Base-by-base conservation (phyloP, 2,329 filamentous ascomycete genomes). In the Parafenestella ontariensis region DNA sequence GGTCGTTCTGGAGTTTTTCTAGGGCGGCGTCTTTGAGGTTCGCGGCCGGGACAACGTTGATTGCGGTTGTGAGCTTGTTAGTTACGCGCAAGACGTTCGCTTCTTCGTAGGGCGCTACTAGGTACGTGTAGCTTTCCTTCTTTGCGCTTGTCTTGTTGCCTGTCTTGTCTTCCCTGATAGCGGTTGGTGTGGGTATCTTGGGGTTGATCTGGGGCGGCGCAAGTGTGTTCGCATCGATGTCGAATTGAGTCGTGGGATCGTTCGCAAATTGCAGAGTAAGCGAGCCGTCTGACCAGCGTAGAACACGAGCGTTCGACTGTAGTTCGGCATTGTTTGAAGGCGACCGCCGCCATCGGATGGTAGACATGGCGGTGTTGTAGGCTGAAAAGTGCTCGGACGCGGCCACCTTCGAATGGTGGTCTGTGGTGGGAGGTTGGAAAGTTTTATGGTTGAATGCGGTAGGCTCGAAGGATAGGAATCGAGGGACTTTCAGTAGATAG, bases 241-340 rank as follows among this genome's bases (percentile, higher is more conserved):
- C 89, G 78, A 89, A 93, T 67, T 93, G 90, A 59, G 88, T 86
- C 31, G 76, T 80, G 1, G 86, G 84, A 33, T 86, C 82, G 54
- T 86, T 87, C 13, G 89, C 90, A 21, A 93, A 81, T n/a, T 89
- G 85, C 21, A 94, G 79, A 10, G 89, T 92, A 15, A 91, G 79
- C 3, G 88, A 91, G 24, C 90, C 90, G 68, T 94, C 90, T 57
- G 87, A 91, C 90, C 90, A 94, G 63, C 85, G 85, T 69, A 91
- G 85, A 26, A 94, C 78, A 58, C 88, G 84, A 2, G 90, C 85
- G 70, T 94, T 94, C 69, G 89, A 92, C 70, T 89, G 85, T 11
- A 92, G 80, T 57, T 86, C 79, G 44, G 84, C 83, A 1, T 86
- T 88, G 51, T 87, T 78, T n/a, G 82, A 82, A 9, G 86, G 81